Evolutionary conservation across 441 rosid species (phyloP), one percentile per base, ranked within the genome.

Genomic region (Pelargonium myrrhifolium): DNA sequence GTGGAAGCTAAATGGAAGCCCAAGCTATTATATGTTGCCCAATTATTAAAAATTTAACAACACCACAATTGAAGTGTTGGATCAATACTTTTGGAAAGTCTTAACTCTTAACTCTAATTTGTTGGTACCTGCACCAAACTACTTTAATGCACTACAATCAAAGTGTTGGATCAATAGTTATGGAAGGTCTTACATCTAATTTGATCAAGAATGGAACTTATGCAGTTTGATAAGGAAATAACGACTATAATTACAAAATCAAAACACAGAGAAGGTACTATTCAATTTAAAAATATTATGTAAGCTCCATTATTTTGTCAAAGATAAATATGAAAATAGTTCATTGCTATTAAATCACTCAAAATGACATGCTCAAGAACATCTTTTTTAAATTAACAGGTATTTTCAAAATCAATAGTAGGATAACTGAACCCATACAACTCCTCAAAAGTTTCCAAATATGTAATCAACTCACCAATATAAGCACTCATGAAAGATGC

Each of bases 401-500:
- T 21, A 61, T 10, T 10, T 43, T 42, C 60, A 60, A 60, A 58
- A 60, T 65, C 31, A 64, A 14, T 51, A 35, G 6, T 40, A 65
- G 40, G 66, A 39, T 31, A 53, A 9, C 9, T 58, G 58, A 39
- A 47, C 26, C 55, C 49, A 20, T 28, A 22, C 47, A 65, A 68
- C 40, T 45, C 58, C 37, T 1, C 7, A 73, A 68, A 66, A 15
- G 1, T 55, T 31, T 51, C 21, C n/a, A 47, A 62, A 1, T 0
- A 59, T 37, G 37, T 9, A 17, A 60, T 40, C 42, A 69, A 74
- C 90, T 91, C 80, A 91, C 99, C 96, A 17, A 93, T 84, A 79
- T 93, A 93, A 68, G 88, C 70, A 69, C 90, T 82, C 88, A 85
- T 81, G 77, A 89, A 86, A 72, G 89, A 87, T 73, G 80, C 89